phyloP scores from a whole-genome alignment of 2,329 filamentous ascomycete species.

The Aspergillaceae sp. region DNA sequence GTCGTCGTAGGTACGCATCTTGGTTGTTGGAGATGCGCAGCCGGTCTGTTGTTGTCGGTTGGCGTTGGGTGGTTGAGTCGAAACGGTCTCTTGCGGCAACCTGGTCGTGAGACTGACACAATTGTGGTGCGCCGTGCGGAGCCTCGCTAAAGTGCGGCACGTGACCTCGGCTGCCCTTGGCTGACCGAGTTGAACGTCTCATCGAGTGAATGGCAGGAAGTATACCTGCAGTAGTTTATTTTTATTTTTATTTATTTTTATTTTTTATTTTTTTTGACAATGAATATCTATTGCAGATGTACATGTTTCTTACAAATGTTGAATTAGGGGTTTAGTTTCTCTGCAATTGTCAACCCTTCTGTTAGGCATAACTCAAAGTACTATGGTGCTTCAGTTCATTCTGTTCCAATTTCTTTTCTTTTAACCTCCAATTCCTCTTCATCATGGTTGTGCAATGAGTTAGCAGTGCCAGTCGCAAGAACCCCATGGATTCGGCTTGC shows the following conservation, averaged over 20 bases:
- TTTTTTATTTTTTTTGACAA: too few relatives aligned
- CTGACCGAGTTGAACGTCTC: slow-evolving; percentile 2
- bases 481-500: slow-evolving; percentile 26
- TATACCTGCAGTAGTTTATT: too few relatives aligned
- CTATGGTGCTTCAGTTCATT: too few relatives aligned
- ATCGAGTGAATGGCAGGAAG: background rate
- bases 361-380: too few relatives aligned
- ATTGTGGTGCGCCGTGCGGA: slow-evolving; percentile 34
- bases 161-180: slow-evolving; percentile 36
- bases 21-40: slow-evolving; percentile 45
- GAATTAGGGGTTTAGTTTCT: too few relatives aligned
- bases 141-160: slow-evolving; percentile 38
- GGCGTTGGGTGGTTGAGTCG: slow-evolving; percentile 37
- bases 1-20: slow-evolving; percentile 71
- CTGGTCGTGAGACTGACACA: slow-evolving; percentile 27
- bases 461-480: slow-evolving; percentile 26
- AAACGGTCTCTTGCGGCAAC: slow-evolving; percentile 31
- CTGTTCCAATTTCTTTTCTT: too few relatives aligned
- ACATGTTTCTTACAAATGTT: too few relatives aligned
- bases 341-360: too few relatives aligned
- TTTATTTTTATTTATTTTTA: too few relatives aligned
- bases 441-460: background rate
- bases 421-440: too few relatives aligned
- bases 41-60: slow-evolving; percentile 32
- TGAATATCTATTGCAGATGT: too few relatives aligned